Conservation (phyloP, 129 eudicot species). For the Apium graveolens region DNA sequence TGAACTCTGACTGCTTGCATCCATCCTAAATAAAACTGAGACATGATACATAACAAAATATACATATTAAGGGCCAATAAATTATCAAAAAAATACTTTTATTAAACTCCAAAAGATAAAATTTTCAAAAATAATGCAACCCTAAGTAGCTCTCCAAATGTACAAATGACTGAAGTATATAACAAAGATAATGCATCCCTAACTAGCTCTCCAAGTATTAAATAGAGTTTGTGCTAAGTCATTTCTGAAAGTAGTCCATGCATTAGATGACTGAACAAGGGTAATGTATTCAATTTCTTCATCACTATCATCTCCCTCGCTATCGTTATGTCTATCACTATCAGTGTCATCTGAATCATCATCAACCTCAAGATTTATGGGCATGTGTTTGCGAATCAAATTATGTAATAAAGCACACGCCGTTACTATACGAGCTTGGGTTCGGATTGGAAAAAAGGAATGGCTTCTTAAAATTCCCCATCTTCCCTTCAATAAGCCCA, state of each 20-base stretch:
- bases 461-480: no score
- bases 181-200: neutral
- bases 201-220: no score
- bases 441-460: no score
- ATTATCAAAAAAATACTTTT: no score
- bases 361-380: neutral
- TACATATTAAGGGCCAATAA: no score
- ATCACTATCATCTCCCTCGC: neutral
- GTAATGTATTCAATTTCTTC: neutral
- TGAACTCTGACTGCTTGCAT: neutral
- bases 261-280: neutral
- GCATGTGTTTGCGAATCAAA: neutral
- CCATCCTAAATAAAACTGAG: no score
- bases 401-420: neutral
- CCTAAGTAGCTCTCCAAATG: no score
- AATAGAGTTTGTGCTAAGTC: neutral
- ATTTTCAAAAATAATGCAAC: neutral
- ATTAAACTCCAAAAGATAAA: neutral
- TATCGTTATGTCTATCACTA: neutral
- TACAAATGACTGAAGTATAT: no score
- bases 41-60: neutral
- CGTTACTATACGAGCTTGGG: no score
- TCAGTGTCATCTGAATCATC: neutral
- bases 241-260: neutral
- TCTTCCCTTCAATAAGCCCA: no score